Evolutionary conservation across 345 rosid species (phyloP).

Genomic region (Eucalyptus rudis): DNA sequence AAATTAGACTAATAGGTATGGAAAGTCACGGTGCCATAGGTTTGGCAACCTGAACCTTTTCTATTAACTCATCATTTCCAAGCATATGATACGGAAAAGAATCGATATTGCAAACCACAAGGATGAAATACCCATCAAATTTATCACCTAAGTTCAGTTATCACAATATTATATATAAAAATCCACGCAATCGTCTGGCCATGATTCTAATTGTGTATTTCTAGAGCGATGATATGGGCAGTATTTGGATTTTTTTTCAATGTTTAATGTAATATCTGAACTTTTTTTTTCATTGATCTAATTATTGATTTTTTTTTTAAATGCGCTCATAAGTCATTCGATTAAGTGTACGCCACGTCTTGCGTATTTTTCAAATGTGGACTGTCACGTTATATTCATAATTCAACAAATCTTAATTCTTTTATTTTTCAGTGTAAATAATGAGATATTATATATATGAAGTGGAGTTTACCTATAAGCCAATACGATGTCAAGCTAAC

Average conservation of each 20-base stretch:
- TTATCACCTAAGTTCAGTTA: background rate
- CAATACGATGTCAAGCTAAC: background rate
- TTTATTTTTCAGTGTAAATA: background rate
- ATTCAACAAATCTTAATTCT: background rate
- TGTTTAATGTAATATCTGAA: background rate
- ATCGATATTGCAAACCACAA: background rate
- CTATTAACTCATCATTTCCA: background rate
- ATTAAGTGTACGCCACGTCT: background rate
- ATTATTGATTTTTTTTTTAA: background rate
- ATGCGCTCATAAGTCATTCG: background rate
- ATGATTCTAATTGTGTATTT: background rate
- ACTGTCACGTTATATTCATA: background rate
- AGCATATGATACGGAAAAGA: no score
- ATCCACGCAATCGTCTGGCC: background rate
- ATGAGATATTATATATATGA: no score
- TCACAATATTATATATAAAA: background rate
- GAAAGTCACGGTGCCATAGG: background rate
- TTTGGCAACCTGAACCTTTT: background rate
- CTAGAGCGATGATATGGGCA: background rate
- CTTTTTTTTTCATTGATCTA: background rate
- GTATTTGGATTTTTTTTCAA: background rate
- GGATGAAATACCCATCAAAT: background rate
- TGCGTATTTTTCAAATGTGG: background rate
- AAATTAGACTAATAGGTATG: background rate
- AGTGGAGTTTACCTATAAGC: background rate